Conservation (phyloP, 345 rosid genomes). For the Brassica napus region Da-Ae NC_063436.1:20678001-20678500, state of each 20-base stretch:
- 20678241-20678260: constrained; percentile 39
- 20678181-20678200: no score
- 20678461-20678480: no score
- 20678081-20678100: constrained; percentile 46
- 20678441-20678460: no score
- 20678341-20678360: background rate
- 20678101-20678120: constrained; percentile 49
- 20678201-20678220: constrained; percentile 34
- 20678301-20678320: background rate
- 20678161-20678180: background rate
- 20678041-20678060: constrained; percentile 54
- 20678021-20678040: constrained; percentile 48
- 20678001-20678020: constrained; percentile 43
- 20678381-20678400: no score
- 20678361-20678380: background rate
- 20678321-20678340: background rate
- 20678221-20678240: constrained; percentile 15
- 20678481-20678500: background rate
- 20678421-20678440: background rate
- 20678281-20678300: background rate
- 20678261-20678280: constrained; percentile 7
- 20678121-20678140: constrained; percentile 34
- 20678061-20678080: constrained; percentile 55
- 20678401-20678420: no score
- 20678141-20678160: background rate